A percentile compares a stretch with the other conserved stretches of the same genome.
Conservation (phyloP, 176 grass and related monocot species). For the Poa pratensis region DNA sequence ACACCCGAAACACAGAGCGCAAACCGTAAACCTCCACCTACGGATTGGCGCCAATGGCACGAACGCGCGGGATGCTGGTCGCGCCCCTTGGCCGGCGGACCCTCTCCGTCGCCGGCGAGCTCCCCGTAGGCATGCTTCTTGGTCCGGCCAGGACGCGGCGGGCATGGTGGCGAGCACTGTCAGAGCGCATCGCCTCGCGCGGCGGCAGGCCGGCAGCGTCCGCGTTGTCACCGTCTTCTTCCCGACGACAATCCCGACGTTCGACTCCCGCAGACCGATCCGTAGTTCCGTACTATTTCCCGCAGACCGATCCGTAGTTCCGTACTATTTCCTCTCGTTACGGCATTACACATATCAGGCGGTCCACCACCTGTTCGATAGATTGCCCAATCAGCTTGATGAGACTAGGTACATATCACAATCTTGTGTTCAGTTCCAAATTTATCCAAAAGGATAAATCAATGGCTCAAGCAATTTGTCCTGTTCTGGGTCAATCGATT, state of each 20-base stretch:
- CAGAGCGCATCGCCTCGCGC: constrained; percentile 74
- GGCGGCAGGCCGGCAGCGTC: constrained; percentile 68
- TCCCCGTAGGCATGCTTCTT: neutral
- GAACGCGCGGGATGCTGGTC: neutral
- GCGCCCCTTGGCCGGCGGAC: neutral
- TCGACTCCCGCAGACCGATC: constrained; percentile 71
- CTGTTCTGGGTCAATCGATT: neutral
- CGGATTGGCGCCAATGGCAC: neutral
- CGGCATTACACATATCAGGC: neutral
- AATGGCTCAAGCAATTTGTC: neutral
- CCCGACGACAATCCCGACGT: constrained; percentile 56
- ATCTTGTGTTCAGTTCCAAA: neutral
- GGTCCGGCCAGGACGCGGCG: constrained; percentile 47
- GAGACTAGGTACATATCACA: neutral
- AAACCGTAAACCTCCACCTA: neutral
- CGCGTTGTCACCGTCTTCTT: constrained; percentile 78
- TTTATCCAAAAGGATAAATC: neutral
- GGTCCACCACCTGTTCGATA: neutral
- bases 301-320: constrained; percentile 57
- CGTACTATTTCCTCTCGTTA: neutral
- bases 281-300: no score
- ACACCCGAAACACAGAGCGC: neutral
- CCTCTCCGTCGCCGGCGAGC: neutral
- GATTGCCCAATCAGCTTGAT: neutral
- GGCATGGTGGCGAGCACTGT: constrained; percentile 73